Percentiles rank a stretch among this genome's conserved stretches.
phyloP scores from a whole-genome alignment of 2,329 filamentous ascomycete genomes.

The Penicillium thymicola region DNA sequence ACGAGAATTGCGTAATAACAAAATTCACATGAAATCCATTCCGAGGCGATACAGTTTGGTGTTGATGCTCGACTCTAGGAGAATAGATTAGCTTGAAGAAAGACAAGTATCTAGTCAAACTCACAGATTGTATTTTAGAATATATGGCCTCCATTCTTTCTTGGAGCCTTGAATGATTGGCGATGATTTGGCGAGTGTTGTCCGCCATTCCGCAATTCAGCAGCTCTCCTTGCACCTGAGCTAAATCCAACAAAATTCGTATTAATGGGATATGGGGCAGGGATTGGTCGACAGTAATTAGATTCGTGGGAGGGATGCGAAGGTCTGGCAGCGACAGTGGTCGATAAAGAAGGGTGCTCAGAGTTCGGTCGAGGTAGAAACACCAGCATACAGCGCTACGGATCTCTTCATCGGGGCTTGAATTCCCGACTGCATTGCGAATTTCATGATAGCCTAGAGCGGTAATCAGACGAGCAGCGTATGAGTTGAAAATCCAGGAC shows the following conservation, averaged over 20 bases:
- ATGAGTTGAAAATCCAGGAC: conserved; percentile 25
- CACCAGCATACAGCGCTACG: conserved; percentile 26
- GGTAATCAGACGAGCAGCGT: conserved; percentile 26
- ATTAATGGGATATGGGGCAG: conserved; percentile 11
- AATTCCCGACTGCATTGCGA: neutral
- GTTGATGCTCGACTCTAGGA: conserved; percentile 12
- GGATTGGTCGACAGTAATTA: conserved; percentile 1
- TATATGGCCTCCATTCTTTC: conserved; percentile 19
- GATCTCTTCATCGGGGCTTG: conserved; percentile 17
- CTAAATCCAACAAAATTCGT: conserved; percentile 12
- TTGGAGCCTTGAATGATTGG: conserved; percentile 13
- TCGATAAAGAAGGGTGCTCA: conserved; percentile 25
- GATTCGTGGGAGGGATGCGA: conserved; percentile 5
- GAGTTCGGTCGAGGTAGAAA: conserved; percentile 27
- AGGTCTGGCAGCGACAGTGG: conserved; percentile 20
- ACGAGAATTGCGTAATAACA: conserved; percentile 26
- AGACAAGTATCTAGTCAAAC: neutral
- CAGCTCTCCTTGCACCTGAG: conserved; percentile 17
- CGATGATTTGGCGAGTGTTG: conserved; percentile 13
- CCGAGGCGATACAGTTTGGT: conserved; percentile 9
- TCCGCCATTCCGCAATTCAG: conserved; percentile 1
- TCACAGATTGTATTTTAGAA: conserved; percentile 17
- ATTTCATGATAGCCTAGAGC: conserved; percentile 23
- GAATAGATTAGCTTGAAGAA: neutral
- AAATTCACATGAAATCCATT: conserved; percentile 26